Evolutionary conservation across 345 rosid species (phyloP).

Genomic region (Raphanus sativus): DNA sequence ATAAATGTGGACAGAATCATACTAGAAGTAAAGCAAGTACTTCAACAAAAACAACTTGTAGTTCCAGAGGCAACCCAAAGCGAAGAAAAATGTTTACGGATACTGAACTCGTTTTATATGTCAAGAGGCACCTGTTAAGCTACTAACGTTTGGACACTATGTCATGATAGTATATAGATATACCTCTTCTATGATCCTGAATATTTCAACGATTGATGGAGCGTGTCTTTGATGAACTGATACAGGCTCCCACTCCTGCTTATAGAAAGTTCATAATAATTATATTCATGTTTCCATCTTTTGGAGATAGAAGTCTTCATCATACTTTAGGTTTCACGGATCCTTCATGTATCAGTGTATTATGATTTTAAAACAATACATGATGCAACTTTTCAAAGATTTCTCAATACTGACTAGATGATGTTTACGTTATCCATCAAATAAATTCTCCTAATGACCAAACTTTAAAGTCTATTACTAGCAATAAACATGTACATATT

Average conservation of each 20-base stretch:
- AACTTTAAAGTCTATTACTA: conserved; percentile 6
- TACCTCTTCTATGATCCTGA: conserved; percentile 98
- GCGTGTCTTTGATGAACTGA: conserved; percentile 89
- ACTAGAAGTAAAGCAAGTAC: conserved; percentile 5
- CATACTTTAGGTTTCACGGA: background rate
- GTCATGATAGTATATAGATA: conserved; percentile 10
- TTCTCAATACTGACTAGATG: conserved; percentile 14
- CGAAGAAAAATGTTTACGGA: background rate
- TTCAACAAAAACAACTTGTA: conserved; percentile 5
- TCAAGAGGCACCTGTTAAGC: conserved; percentile 7
- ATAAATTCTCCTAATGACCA: background rate
- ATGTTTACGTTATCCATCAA: conserved; percentile 9
- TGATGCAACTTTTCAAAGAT: background rate
- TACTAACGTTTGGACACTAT: conserved; percentile 9
- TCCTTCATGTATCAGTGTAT: background rate
- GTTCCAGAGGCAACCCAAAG: conserved; percentile 7
- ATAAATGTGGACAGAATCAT: conserved; percentile 4
- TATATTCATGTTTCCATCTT: conserved; percentile 16
- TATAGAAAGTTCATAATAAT: conserved; percentile 8
- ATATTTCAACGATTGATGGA: conserved; percentile 86
- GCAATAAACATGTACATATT: conserved; percentile 1
- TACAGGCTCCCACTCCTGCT: conserved; percentile 97
- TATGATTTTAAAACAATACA: background rate
- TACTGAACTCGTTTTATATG: background rate
- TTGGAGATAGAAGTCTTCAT: conserved; percentile 1